Evolutionary conservation across 805 yeast species (phyloP), one percentile per base, ranked within the genome.

Genomic region (Clavispora santaluciae): DNA sequence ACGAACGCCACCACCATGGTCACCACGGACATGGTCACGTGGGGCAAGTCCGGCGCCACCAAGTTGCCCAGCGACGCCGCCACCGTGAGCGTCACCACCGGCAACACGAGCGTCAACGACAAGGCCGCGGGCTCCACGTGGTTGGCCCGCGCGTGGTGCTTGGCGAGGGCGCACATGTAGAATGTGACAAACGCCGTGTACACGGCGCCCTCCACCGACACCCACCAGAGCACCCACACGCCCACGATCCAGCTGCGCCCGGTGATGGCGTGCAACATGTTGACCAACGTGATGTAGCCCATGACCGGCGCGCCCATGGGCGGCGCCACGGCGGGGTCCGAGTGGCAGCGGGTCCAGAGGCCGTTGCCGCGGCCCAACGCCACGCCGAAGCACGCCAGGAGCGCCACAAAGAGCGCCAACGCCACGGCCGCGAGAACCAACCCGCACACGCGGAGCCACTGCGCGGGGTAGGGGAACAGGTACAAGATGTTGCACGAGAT

Each of bases 31-130:
- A 74, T 68, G 38, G 58, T 61, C n/a, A 49, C 40, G 5, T 55
- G 50, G 9, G 76, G 81, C 28, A 79, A 64, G 36, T 60, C 60
- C 11, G 56, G 54, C 29, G 64, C 69, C 15, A 88, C 66, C 0
- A 76, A 44, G 1, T 79, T 78, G 3, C 95, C 93, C n/a, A 78
- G 66, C 0, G 95, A 76, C 0, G 89, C 72, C 3, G 79, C 76
- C 42, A 89, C 96, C 1, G 87, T 85, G 22, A 86, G 61, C 1
- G 96, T 75, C 15, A 89, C 91, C n/a, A 86, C 73, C 0, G 95
- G 93, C 38, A 89, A 64, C 17, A 89, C 58, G 3, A 84, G 59
- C 2, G 82, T 71, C 18, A 86, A 74, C 49, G 75, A 76, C 35
- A 87, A 54, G 20, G 68, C 58, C 15, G 55, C 22, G 13, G 55